Base-by-base conservation (phyloP, 1,284 basidiomycete genomes). In the Uromyces viciae-fabae region DNA sequence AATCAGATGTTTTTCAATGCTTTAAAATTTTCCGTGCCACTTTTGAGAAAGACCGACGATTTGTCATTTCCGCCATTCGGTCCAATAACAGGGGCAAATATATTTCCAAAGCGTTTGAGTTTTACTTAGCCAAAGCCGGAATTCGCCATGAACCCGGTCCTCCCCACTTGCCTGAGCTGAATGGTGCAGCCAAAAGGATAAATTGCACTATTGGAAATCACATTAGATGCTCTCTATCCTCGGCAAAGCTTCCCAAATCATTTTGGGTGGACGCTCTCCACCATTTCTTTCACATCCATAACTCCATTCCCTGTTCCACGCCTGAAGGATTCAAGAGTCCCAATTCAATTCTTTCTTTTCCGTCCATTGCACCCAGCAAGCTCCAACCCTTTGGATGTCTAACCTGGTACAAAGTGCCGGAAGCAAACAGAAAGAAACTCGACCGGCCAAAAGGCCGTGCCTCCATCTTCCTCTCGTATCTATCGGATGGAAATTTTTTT, bases 231-330 rank as follows among this genome's bases (percentile, higher is more conserved):
- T 83, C 87, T 82, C 82, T 87, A 0, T 56, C 83, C 11, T 80
- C 82, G n/a, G 42, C 85, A 0, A 75, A 82, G 9, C 82, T 87
- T 0, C 86, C 85, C 11, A 81, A 77, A 62, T 82, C 66, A 43
- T 84, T 86, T 8, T 87, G 86, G 87, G 84, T 83, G 0, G 68
- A n/a, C n/a, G n/a, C n/a, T n/a, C n/a, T n/a, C n/a, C n/a, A n/a
- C n/a, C n/a, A n/a, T n/a, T n/a, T n/a, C n/a, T n/a, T n/a, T n/a
- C n/a, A n/a, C n/a, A n/a, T n/a, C n/a, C n/a, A n/a, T n/a, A n/a
- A n/a, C n/a, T n/a, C n/a, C n/a, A n/a, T n/a, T n/a, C n/a, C n/a
- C n/a, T n/a, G n/a, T n/a, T n/a, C n/a, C n/a, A n/a, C n/a, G n/a
- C n/a, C n/a, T n/a, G n/a, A n/a, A n/a, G n/a, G n/a, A n/a, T n/a